Evolutionary conservation across 371 early-diverging fungal species (phyloP).

Genomic region (Lichtheimia ramosa): DNA sequence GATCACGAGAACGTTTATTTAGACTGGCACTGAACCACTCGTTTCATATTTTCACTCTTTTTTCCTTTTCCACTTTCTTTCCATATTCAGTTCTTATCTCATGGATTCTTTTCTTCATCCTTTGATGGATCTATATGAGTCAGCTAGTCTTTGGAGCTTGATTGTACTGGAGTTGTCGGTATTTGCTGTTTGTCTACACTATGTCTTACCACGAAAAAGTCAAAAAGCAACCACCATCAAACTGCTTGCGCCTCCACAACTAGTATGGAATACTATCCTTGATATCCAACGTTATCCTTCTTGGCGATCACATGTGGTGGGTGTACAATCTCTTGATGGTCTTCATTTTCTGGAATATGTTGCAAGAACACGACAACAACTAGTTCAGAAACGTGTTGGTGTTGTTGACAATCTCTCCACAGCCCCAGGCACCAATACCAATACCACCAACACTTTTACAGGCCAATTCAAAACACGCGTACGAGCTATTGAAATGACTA

Average conservation of each 20-base stretch:
- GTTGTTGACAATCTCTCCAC: background rate
- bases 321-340: constrained; percentile 6
- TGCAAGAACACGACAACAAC: constrained; percentile 20
- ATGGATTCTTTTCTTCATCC: constrained; percentile 2
- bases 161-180: constrained; percentile 12
- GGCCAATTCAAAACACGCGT: constrained; percentile 12
- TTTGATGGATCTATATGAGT: constrained; percentile 4
- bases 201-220: constrained; percentile 14
- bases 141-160: constrained; percentile 14
- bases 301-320: constrained; percentile 22
- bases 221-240: constrained; percentile 9
- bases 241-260: constrained; percentile 10
- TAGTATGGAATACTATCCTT: constrained; percentile 11
- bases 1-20: too few species aligned
- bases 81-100: background rate
- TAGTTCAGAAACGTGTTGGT: constrained; percentile 8
- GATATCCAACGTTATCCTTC: constrained; percentile 15
- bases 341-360: constrained; percentile 16
- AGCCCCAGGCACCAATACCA: background rate
- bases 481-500: constrained; percentile 14
- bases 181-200: constrained; percentile 15
- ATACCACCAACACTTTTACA: background rate
- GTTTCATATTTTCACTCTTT: background rate
- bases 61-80: background rate
- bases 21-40: too few species aligned